Percentiles rank a stretch among this genome's conserved stretches.
Conservation (phyloP, 2,329 filamentous ascomycete species). For the Hymenoscyphus fraxineus region DNA sequence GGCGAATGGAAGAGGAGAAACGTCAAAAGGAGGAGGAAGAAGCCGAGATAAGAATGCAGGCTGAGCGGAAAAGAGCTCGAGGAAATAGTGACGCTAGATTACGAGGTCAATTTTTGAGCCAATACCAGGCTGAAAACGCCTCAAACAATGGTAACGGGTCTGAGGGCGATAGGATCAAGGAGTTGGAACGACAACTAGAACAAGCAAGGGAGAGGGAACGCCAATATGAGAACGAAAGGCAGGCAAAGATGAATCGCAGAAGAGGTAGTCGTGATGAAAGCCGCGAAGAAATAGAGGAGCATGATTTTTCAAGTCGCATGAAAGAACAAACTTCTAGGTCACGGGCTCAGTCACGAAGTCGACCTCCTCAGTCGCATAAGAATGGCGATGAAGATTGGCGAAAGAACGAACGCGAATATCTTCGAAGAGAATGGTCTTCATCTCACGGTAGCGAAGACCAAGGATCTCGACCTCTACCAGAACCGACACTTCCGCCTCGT, state of each 20-base stretch:
- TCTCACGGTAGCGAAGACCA: constrained; percentile 24
- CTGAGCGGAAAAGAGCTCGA: constrained; percentile 60
- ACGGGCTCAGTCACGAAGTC: constrained; percentile 27
- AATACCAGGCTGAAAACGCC: constrained; percentile 72
- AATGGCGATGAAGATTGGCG: constrained; percentile 44
- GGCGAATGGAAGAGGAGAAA: constrained; percentile 72
- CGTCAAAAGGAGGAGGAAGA: constrained; percentile 70
- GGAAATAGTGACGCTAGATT: constrained; percentile 63
- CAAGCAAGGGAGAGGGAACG: constrained; percentile 64
- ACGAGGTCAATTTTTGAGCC: constrained; percentile 79
- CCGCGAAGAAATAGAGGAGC: constrained; percentile 29
- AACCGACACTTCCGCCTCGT: constrained; percentile 31
- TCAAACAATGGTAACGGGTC: constrained; percentile 34
- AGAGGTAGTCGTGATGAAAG: constrained; percentile 25
- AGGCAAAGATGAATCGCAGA: constrained; percentile 39
- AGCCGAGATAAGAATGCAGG: constrained; percentile 61
- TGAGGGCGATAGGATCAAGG: constrained; percentile 67
- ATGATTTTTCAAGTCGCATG: constrained; percentile 29
- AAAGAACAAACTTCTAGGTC: constrained; percentile 30
- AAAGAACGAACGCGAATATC: constrained; percentile 49
- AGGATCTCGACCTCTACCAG: constrained; percentile 25
- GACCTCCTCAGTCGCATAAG: constrained; percentile 29
- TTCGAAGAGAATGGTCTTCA: constrained; percentile 42
- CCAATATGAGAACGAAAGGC: constrained; percentile 58
- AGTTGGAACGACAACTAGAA: constrained; percentile 72